Base-by-base conservation (phyloP, 163 green algal species). In the Trebouxia gelatinosa region DNA sequence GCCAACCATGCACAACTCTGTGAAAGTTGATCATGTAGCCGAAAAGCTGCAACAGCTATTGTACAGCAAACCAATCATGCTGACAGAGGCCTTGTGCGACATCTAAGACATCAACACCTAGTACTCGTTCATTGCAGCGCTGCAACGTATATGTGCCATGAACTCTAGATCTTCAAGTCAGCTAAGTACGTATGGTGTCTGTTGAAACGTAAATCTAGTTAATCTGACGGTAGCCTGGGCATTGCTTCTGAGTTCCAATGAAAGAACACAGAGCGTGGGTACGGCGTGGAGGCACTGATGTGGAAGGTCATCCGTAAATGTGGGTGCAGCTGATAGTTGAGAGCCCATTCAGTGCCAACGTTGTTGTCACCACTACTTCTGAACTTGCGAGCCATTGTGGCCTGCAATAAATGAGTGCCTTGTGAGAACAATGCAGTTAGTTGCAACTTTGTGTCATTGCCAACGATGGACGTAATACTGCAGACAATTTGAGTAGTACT, bases 311-410 rank as follows among this genome's bases (percentile, higher is more conserved):
- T 90, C 31, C 92, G 85, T 67, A 97, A 75, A 79, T 92, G 89
- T 70, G 68, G 80, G 75, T 85, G 95, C 31, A 98, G 82, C 34
- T 92, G 86, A 81, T 97, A 97, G 31, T 92, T 91, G n/a, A 98
- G 84, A 6, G 85, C 91, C 83, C 92, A 96, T 61, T 96, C 83
- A 0, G 93, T 97, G 9, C 84, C 85, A 46, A 94, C 90, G 72
- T 92, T 88, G 37, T 79, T 85, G 39, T 94, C 93, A n/a, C n/a
- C n/a, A n/a, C n/a, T n/a, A n/a, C n/a, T n/a, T 1, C 88, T 86
- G 74, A 96, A 78, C 78, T 95, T 95, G 62, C 95, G 88, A 0
- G 85, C 84, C 81, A 98, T 88, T 4, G 90, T 85, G 5, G 93
- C 94, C 65, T 93, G 85, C 77, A 88, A 64, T 6, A 74, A 76